These are phyloP conservation scores for Cutaneotrichosporon sp. DNA, from an alignment of 1,284 basidiomycete genomes.

Conservation along the genomic window DNA sequence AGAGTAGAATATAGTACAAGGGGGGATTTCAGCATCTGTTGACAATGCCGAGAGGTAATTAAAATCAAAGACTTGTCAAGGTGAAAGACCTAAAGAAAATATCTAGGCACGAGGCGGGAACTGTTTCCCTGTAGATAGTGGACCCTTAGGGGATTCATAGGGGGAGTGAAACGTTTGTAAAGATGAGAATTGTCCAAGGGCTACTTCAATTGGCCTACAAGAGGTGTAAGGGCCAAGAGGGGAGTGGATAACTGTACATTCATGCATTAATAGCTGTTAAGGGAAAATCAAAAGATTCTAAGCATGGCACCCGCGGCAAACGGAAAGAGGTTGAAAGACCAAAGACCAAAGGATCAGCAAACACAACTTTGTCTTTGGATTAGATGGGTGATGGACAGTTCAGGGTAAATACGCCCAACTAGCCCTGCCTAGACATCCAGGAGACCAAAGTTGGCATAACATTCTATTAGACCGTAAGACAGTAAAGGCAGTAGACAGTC, in stretches of 20 bases:
- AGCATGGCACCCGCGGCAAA: background rate
- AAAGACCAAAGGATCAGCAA: too few species aligned
- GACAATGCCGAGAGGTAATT: background rate
- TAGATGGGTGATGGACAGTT: background rate
- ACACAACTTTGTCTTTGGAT: background rate
- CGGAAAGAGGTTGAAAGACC: too few species aligned
- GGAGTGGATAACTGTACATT: too few species aligned
- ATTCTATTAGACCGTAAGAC: too few species aligned
- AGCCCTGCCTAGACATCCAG: background rate
- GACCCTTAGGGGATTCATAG: too few species aligned
- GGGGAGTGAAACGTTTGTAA: background rate
- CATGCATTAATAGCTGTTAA: too few species aligned
- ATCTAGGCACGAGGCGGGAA: background rate
- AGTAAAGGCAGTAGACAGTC: background rate
- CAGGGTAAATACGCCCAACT: background rate
- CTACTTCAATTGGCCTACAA: too few species aligned
- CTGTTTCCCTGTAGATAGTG: background rate
- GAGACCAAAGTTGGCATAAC: too few species aligned
- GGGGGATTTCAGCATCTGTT: background rate
- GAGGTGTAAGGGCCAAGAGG: too few species aligned
- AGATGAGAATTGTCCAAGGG: too few species aligned
- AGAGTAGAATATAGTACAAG: background rate
- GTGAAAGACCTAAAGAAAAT: background rate
- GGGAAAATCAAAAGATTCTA: too few species aligned
- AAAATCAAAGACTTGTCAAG: too few species aligned